Evolutionary conservation across 139 green algal species (phyloP).

Genomic region (Chlorella sp.): DNA sequence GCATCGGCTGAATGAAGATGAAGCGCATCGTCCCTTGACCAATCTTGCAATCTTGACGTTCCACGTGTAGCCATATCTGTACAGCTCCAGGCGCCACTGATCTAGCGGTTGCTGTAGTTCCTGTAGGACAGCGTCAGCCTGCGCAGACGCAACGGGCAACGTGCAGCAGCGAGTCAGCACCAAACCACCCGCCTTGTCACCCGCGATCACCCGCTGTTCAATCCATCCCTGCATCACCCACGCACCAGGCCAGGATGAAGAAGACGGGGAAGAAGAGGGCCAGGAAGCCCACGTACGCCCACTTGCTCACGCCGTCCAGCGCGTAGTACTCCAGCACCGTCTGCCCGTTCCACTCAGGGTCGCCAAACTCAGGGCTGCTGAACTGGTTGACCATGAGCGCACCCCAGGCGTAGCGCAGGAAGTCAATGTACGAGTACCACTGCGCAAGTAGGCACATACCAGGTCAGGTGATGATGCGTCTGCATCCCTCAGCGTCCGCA

Average conservation of each 20-base stretch:
- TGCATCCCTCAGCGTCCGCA: background rate
- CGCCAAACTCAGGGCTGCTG: too few relatives aligned
- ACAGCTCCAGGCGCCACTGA: background rate
- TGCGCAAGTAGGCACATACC: too few relatives aligned
- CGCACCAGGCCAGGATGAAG: slow-evolving; percentile 6
- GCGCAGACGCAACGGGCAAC: background rate
- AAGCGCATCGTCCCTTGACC: too few relatives aligned
- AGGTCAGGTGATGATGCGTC: background rate
- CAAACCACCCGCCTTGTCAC: too few relatives aligned
- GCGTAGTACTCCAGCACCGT: slow-evolving; percentile 53
- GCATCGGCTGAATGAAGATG: too few relatives aligned
- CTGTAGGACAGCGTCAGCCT: background rate
- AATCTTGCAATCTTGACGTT: too few relatives aligned
- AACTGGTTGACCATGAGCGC: slow-evolving; percentile 63
- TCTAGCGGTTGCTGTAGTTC: background rate
- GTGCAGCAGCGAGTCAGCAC: too few relatives aligned
- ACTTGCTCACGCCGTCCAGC: slow-evolving; percentile 48
- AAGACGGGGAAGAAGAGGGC: slow-evolving; percentile 32
- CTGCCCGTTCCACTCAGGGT: too few relatives aligned
- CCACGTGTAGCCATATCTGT: background rate
- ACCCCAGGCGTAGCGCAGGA: slow-evolving; percentile 50
- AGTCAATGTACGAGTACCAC: slow-evolving; percentile 41
- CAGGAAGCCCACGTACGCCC: slow-evolving; percentile 54
- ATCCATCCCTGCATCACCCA: slow-evolving; percentile 1
- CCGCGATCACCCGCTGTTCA: background rate